phyloP scores from a whole-genome alignment of 345 rosid species.

The Trapa bicornis region DNA sequence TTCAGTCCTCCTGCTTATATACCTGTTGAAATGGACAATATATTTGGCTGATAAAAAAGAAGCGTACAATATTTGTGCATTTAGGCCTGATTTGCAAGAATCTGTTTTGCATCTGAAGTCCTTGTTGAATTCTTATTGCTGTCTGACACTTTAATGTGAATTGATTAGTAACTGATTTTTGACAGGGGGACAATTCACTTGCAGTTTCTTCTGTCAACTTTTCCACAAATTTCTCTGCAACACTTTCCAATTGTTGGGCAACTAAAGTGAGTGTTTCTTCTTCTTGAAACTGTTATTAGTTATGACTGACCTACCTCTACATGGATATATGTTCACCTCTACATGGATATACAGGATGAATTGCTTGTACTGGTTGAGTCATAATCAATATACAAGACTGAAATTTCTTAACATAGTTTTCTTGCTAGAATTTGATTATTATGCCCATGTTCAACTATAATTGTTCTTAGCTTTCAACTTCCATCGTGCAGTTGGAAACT shows the following conservation, averaged over 20 bases:
- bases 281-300: not conserved
- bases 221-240: constrained; percentile 43
- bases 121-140: not conserved
- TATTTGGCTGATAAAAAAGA: not conserved
- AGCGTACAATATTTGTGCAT: not conserved
- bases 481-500: not conserved
- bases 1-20: not conserved
- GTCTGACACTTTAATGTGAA: not conserved
- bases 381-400: not conserved
- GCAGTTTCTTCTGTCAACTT: constrained; percentile 63
- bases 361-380: not conserved
- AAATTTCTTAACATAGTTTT: not conserved
- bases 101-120: not conserved
- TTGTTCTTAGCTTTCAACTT: not conserved
- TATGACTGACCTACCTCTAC: not conserved
- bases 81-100: not conserved
- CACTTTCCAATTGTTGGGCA: constrained; percentile 59
- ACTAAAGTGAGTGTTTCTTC: constrained; percentile 32
- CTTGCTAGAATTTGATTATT: not conserved
- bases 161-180: constrained; percentile 4
- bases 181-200: constrained; percentile 51
- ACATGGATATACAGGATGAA: not conserved
- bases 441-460: not conserved
- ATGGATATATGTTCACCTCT: not conserved
- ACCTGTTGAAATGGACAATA: not conserved